Base-by-base conservation (phyloP, 2,329 filamentous ascomycete species). In the Hirsutella rhossiliensis region DNA sequence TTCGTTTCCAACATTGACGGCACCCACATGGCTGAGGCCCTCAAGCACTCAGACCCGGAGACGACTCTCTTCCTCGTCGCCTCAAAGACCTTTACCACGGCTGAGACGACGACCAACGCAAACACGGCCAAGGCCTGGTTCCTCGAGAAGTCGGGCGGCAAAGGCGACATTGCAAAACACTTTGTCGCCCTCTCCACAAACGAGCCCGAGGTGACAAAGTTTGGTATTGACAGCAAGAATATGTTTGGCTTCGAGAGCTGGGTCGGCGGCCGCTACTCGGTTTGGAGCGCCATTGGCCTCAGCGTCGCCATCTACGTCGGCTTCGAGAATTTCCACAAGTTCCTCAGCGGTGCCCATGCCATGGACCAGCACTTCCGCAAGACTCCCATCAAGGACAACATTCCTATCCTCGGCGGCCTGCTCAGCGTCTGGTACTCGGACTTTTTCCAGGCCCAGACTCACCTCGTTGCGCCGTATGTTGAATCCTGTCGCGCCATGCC, bases 1-100 rank as follows among this genome's bases (percentile, higher is more conserved):
- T 98, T 98, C 59, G 92, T 98, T 55, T 97, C 90, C 72, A 98
- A 98, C 77, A 97, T 98, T 62, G 92, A 98, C 63, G 92, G 92
- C 54, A 98, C 92, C 44, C 92, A 98, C 72, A 87, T 97, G 63
- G 86, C 88, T 40, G 92, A 98, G 71, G 89, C 92, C 42, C 78
- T 97, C 48, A 82, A 80, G 61, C 69, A 81, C 57, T 94, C 90
- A 9, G 81, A 98, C 65, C 90, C 90, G 41, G 92, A 98, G 73
- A 96, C 90, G 40, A 96, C 92, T n/a, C 84, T 98, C 51, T 97
- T 98, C 82, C 77, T 98, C 55, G 80, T 98, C 56, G 92, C 92
- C 45, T 97, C 90, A 67, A 98, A 98, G 82, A 98, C 92, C 50
- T 98, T 98, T 69, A 98, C 92, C 50, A 98, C 92, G 11, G 92